Percentiles rank a stretch among this genome's conserved stretches.
Conservation (phyloP, 352 stramenopile species). For the Phytophthora lateralis region DNA sequence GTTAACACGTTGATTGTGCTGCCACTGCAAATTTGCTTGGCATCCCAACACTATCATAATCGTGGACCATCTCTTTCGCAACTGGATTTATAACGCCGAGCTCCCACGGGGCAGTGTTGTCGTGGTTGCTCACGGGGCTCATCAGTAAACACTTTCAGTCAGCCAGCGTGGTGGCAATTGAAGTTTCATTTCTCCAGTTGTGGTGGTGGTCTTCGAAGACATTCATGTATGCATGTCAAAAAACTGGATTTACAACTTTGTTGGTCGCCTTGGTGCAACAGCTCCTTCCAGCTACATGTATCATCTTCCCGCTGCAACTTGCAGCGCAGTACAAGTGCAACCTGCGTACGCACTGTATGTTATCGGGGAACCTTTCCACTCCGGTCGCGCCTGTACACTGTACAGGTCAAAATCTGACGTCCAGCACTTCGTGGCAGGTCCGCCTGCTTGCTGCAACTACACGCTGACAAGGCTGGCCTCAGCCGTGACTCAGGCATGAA, state of each 20-base stretch:
- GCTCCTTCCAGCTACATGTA: background rate
- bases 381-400: conserved; percentile 4
- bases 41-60: conserved; percentile 7
- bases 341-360: conserved; percentile 14
- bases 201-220: conserved; percentile 8
- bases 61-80: conserved; percentile 19
- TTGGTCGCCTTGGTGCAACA: conserved; percentile 9
- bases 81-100: conserved; percentile 24
- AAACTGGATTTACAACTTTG: conserved; percentile 1
- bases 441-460: conserved; percentile 19
- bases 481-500: conserved; percentile 8
- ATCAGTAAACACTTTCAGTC: conserved; percentile 11
- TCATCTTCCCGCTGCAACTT: conserved; percentile 10
- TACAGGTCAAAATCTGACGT: no score
- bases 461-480: conserved; percentile 2
- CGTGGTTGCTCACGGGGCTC: conserved; percentile 17
- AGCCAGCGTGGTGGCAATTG: background rate
- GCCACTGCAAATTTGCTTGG: background rate
- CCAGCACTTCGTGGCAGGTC: no score
- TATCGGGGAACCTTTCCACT: conserved; percentile 14
- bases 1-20: conserved; percentile 23
- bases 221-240: background rate
- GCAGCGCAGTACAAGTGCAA: conserved; percentile 18
- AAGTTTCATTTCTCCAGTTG: conserved; percentile 4
- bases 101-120: conserved; percentile 11